phyloP scores from a whole-genome alignment of 2,329 filamentous ascomycete genomes.

The Rosellinia necatrix region DNA sequence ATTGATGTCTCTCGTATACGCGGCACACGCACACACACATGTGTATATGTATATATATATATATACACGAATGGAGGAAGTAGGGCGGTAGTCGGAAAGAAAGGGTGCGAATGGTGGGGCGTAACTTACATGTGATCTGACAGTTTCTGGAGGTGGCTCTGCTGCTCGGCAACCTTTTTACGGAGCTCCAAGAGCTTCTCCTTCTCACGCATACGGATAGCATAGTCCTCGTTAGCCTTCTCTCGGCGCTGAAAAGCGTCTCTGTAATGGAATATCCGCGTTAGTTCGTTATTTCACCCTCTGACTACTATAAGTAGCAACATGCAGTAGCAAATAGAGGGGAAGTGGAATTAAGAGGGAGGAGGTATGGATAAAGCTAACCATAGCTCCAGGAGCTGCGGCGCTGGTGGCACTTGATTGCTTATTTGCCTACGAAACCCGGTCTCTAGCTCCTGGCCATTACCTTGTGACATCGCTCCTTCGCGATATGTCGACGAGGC shows the following conservation, averaged over 20 bases:
- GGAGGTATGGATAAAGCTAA: not conserved
- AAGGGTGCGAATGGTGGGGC: not conserved
- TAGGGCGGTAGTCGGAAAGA: not conserved
- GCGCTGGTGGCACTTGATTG: not conserved
- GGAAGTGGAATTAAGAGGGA: not conserved
- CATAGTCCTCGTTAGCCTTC: slow-evolving; percentile 80
- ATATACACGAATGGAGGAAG: not conserved
- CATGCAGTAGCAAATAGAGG: not conserved
- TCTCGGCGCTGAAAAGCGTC: slow-evolving; percentile 94
- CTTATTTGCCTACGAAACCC: not conserved
- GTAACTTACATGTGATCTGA: slow-evolving; percentile 79
- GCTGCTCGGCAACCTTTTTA: slow-evolving; percentile 75
- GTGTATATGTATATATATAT: not conserved
- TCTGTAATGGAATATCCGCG: slow-evolving; percentile 50
- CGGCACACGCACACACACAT: no score
- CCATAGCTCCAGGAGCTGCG: no score
- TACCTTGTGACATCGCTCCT: not conserved
- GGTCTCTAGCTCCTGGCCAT: not conserved
- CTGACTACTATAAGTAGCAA: not conserved
- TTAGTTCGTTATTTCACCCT: slow-evolving; percentile 18
- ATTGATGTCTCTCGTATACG: no score
- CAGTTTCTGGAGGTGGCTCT: slow-evolving; percentile 81
- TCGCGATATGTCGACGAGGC: not conserved
- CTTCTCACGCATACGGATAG: slow-evolving; percentile 85
- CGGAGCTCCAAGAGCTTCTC: slow-evolving; percentile 84